Evolutionary conservation across 2,329 filamentous ascomycete species (phyloP).

Genomic region (Fusarium keratoplasticum): DNA sequence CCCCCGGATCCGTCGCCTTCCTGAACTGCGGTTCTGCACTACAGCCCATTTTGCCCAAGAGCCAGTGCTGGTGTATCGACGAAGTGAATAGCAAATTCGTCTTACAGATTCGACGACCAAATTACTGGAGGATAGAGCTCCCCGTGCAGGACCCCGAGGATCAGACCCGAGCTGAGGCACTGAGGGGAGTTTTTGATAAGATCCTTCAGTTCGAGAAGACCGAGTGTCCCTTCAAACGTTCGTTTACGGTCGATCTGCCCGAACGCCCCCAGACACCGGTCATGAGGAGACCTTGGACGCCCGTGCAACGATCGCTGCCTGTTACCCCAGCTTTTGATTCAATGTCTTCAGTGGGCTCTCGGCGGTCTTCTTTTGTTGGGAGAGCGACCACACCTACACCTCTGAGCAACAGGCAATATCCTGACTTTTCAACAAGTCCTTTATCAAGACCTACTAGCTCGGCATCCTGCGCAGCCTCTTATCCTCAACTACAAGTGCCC

Average conservation of each 20-base stretch:
- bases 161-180: constrained; percentile 69
- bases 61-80: constrained; percentile 94
- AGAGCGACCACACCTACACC: constrained; percentile 31
- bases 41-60: constrained; percentile 88
- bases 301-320: constrained; percentile 47
- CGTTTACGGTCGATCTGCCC: constrained; percentile 80
- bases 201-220: constrained; percentile 90
- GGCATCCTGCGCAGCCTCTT: constrained; percentile 15
- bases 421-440: constrained; percentile 19
- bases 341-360: constrained; percentile 17
- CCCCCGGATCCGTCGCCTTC: constrained; percentile 87
- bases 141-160: constrained; percentile 66
- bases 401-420: constrained; percentile 5
- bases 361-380: constrained; percentile 31
- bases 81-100: constrained; percentile 84
- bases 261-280: constrained; percentile 73
- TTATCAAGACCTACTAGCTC: constrained; percentile 10
- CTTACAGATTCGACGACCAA: constrained; percentile 83
- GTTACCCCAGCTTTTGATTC: constrained; percentile 20
- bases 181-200: constrained; percentile 77
- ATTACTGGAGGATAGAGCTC: constrained; percentile 92
- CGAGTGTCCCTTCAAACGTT: constrained; percentile 83
- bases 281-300: constrained; percentile 77
- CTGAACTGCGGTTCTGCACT: constrained; percentile 86
- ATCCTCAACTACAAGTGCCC: constrained; percentile 1